A percentile compares a stretch with the other conserved stretches of the same genome.
Evolutionary conservation across 2,329 filamentous ascomycete species (phyloP).

Genomic region (Pseudogymnoascus sp.): DNA sequence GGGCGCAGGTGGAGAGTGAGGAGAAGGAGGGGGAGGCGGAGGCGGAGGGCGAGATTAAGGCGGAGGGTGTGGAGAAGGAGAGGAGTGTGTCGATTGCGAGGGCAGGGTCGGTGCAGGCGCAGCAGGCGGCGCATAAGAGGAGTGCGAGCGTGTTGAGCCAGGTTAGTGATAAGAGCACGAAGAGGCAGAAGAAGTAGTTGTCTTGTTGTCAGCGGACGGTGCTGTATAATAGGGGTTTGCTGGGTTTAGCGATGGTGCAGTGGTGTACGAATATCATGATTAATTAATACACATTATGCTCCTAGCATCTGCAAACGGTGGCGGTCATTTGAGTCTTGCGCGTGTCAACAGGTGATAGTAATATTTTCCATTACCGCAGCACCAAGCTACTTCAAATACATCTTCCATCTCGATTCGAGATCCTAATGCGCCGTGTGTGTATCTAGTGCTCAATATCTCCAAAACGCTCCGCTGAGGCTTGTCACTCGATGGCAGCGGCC

Average conservation of each 20-base stretch:
- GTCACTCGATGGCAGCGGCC: neutral
- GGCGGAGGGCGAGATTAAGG: slow-evolving; percentile 59
- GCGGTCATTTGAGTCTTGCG: neutral
- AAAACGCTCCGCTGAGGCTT: neutral
- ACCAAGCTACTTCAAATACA: neutral
- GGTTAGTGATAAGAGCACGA: slow-evolving; percentile 53
- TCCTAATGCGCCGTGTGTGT: neutral
- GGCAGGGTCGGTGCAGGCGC: slow-evolving; percentile 45
- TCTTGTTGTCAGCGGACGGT: neutral
- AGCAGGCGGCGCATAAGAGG: slow-evolving; percentile 52
- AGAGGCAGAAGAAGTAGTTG: slow-evolving; percentile 38
- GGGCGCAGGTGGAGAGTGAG: too few relatives aligned
- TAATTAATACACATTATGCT: neutral
- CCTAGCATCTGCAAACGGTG: neutral
- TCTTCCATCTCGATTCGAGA: neutral
- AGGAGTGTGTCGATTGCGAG: slow-evolving; percentile 48
- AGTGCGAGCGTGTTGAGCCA: slow-evolving; percentile 76
- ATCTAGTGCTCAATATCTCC: neutral
- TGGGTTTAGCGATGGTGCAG: slow-evolving; percentile 1
- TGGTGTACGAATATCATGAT: slow-evolving; percentile 3
- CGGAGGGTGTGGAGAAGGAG: slow-evolving; percentile 30
- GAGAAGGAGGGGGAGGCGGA: slow-evolving; percentile 35
- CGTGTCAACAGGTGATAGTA: neutral
- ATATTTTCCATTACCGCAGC: neutral
- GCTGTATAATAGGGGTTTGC: neutral